Conservation (phyloP, 192 early-diverging fungal genomes). For the Entomortierella lignicola region DNA sequence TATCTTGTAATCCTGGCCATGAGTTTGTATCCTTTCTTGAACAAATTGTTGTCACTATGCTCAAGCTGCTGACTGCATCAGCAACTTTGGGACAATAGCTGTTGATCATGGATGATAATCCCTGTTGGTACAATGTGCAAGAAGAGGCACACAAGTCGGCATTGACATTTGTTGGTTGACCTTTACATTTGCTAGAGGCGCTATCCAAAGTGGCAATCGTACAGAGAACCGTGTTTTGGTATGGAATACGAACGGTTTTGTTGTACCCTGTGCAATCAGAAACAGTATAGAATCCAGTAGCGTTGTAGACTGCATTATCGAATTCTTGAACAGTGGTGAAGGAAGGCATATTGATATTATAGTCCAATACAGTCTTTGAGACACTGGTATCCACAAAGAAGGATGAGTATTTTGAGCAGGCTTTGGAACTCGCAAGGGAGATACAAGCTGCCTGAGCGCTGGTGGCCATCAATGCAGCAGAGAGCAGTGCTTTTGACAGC, state of each 20-base stretch:
- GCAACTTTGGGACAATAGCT: constrained; percentile 14
- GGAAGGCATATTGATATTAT: constrained; percentile 15
- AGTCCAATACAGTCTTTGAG: neutral
- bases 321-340: constrained; percentile 31
- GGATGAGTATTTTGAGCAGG: constrained; percentile 21
- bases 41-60: constrained; percentile 2
- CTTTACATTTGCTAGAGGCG: neutral
- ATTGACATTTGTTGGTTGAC: neutral
- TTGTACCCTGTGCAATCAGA: constrained; percentile 28
- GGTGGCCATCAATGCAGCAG: constrained; percentile 15
- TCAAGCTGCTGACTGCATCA: neutral
- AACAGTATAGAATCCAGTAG: constrained; percentile 25
- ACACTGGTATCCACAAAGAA: constrained; percentile 18
- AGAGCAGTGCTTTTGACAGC: constrained; percentile 15
- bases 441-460: constrained; percentile 30
- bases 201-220: constrained; percentile 15
- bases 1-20: constrained; percentile 24
- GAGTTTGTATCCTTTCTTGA: neutral
- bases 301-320: constrained; percentile 25
- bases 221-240: constrained; percentile 41
- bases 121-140: constrained; percentile 27
- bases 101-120: constrained; percentile 4
- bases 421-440: constrained; percentile 18
- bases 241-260: constrained; percentile 15
- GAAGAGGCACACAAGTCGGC: constrained; percentile 20